phyloP scores from a whole-genome alignment of 805 yeast species.

The Candida patagonica region DNA sequence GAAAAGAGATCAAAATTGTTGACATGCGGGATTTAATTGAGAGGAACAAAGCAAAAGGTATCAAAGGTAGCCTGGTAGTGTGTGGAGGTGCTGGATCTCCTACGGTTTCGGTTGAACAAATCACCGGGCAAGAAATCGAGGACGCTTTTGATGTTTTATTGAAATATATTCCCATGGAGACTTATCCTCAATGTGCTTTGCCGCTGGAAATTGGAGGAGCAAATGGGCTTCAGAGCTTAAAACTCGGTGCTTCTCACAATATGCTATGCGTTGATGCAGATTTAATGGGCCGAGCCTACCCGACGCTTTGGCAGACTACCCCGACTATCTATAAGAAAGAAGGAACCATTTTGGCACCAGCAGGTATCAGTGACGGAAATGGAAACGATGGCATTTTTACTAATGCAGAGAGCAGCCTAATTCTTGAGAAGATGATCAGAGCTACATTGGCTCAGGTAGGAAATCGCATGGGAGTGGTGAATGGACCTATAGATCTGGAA shows the following conservation, averaged over 20 bases:
- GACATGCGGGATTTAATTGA: slow-evolving; percentile 27
- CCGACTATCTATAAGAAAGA: slow-evolving; percentile 3
- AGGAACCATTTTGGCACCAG: slow-evolving; percentile 7
- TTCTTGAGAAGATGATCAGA: slow-evolving; percentile 32
- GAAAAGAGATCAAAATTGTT: slow-evolving; percentile 29
- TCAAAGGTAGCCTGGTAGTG: slow-evolving; percentile 22
- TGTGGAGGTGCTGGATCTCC: slow-evolving; percentile 39
- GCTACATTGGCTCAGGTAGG: slow-evolving; percentile 37
- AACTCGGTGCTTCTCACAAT: slow-evolving; percentile 7
- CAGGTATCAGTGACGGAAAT: slow-evolving; percentile 29
- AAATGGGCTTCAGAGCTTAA: slow-evolving; percentile 22
- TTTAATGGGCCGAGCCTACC: slow-evolving; percentile 9
- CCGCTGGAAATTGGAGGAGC: slow-evolving; percentile 26
- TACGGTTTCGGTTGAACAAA: slow-evolving; percentile 34
- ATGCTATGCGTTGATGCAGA: slow-evolving; percentile 6
- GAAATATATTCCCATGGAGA: neutral
- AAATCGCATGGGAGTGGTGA: slow-evolving; percentile 31
- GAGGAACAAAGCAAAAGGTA: slow-evolving; percentile 7
- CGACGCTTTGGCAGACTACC: slow-evolving; percentile 5
- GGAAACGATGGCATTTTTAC: slow-evolving; percentile 27
- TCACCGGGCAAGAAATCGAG: slow-evolving; percentile 31
- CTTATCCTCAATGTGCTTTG: slow-evolving; percentile 8
- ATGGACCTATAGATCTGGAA: slow-evolving; percentile 27
- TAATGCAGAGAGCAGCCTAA: slow-evolving; percentile 17
- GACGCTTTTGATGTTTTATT: slow-evolving; percentile 22